A percentile compares a stretch with the other conserved stretches of the same genome.
Conservation (phyloP, 2,329 filamentous ascomycete genomes). For the Ascochyta fabae region DNA sequence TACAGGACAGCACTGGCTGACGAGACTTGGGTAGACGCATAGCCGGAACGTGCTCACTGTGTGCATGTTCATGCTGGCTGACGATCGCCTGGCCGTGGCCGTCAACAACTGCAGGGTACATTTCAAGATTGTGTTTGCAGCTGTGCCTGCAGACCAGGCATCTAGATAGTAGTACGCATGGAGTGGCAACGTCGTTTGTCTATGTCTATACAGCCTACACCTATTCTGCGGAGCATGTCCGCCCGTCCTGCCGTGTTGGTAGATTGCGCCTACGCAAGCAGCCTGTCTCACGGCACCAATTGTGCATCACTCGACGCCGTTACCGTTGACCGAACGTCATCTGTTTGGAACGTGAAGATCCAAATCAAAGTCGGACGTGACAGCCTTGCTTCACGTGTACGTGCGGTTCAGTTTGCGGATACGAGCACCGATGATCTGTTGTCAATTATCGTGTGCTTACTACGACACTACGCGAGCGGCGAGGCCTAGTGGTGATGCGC, state of each 20-base stretch:
- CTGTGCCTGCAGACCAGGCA: not conserved
- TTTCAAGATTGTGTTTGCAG: constrained; percentile 1
- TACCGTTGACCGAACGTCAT: constrained; percentile 6
- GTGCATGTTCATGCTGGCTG: constrained; percentile 6
- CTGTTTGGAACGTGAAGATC: constrained; percentile 12
- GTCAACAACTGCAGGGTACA: constrained; percentile 20
- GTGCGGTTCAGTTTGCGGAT: constrained; percentile 15
- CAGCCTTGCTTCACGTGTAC: constrained; percentile 15
- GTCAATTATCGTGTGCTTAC: constrained; percentile 29
- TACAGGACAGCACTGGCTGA: constrained; percentile 1
- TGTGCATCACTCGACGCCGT: constrained; percentile 6
- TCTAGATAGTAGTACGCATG: constrained; percentile 4
- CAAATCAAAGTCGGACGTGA: constrained; percentile 6
- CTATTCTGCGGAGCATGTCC: constrained; percentile 1
- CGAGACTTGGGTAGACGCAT: not conserved
- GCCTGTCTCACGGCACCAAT: constrained; percentile 3
- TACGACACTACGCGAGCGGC: constrained; percentile 17
- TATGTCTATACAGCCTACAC: not conserved
- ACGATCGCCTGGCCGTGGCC: constrained; percentile 18
- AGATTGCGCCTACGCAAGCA: constrained; percentile 8
- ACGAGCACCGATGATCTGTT: constrained; percentile 19
- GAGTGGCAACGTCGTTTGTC: constrained; percentile 3
- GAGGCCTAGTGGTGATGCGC: constrained; percentile 12
- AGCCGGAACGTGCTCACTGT: constrained; percentile 3
- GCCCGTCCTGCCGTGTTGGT: not conserved